phyloP scores from a whole-genome alignment of 1,284 basidiomycete genomes.

The Tylopilus sp. region DNA sequence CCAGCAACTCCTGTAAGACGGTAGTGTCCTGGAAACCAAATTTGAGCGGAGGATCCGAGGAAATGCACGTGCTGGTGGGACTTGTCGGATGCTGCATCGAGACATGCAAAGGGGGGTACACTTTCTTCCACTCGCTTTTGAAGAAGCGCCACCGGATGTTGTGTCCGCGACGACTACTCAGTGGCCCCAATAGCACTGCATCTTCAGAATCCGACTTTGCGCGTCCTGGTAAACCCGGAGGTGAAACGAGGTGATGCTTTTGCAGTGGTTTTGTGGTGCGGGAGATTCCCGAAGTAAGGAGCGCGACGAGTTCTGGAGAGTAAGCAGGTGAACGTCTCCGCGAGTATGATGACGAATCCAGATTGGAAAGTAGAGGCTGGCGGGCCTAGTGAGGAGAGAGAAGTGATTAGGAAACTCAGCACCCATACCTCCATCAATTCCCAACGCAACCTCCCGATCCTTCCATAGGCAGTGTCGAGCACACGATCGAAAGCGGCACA shows the following conservation, averaged over 20 bases:
- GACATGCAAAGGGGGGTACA: slow-evolving; percentile 70
- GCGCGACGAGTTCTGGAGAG: slow-evolving; percentile 67
- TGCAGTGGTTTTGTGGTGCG: slow-evolving; percentile 59
- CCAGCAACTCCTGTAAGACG: slow-evolving; percentile 60
- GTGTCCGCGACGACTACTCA: slow-evolving; percentile 77
- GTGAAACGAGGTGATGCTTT: slow-evolving; percentile 53
- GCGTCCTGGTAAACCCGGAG: slow-evolving; percentile 66
- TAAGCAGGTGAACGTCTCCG: slow-evolving; percentile 69
- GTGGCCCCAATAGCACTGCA: slow-evolving; percentile 67
- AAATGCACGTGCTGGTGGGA: slow-evolving; percentile 7
- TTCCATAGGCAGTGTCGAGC: slow-evolving; percentile 84
- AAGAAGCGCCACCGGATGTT: slow-evolving; percentile 81
- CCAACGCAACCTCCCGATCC: slow-evolving; percentile 75
- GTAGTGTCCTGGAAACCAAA: slow-evolving; percentile 58
- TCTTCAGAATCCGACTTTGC: slow-evolving; percentile 70
- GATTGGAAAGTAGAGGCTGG: slow-evolving; percentile 66
- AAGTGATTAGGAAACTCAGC: slow-evolving; percentile 6
- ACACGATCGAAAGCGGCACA: slow-evolving; percentile 66
- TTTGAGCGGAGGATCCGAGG: slow-evolving; percentile 37
- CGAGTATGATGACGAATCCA: slow-evolving; percentile 58
- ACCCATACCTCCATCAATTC: slow-evolving; percentile 69
- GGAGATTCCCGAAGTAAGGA: slow-evolving; percentile 65
- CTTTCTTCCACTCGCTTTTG: slow-evolving; percentile 62
- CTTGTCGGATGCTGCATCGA: slow-evolving; percentile 20
- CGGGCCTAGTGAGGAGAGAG: slow-evolving; percentile 18